Conservation (phyloP, 2,329 filamentous ascomycete genomes). For the Teratosphaeria zuluensis region DNA sequence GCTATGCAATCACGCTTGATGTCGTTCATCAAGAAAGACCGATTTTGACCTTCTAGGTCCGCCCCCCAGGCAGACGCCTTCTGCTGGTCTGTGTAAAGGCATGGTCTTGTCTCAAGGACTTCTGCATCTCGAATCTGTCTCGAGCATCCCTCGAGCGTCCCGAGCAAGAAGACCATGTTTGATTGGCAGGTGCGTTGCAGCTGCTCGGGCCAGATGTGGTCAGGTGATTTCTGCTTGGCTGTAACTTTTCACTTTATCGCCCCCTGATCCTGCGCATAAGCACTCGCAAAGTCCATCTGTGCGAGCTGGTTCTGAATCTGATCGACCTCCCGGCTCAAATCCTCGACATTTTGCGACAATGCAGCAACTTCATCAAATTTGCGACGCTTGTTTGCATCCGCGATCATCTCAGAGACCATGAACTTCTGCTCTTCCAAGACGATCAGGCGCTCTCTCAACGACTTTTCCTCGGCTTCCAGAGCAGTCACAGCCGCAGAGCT, state of each 20-base stretch:
- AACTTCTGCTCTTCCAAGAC: constrained; percentile 88
- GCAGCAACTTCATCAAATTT: constrained; percentile 82
- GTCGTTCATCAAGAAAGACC: too few species aligned
- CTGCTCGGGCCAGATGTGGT: too few species aligned
- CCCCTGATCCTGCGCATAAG: constrained; percentile 31
- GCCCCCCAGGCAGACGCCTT: too few species aligned
- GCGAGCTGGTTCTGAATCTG: constrained; percentile 24
- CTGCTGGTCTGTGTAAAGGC: too few species aligned
- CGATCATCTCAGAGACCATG: constrained; percentile 78
- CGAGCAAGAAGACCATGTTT: too few species aligned
- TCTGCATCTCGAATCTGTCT: too few species aligned
- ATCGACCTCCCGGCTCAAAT: constrained; percentile 70
- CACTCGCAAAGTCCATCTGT: constrained; percentile 29
- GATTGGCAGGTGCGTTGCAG: too few species aligned
- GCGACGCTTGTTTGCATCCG: constrained; percentile 61
- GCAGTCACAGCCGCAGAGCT: constrained; percentile 42
- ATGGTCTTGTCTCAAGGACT: too few species aligned
- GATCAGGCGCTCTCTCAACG: constrained; percentile 66
- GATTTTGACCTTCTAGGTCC: too few species aligned
- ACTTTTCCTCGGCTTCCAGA: constrained; percentile 74
- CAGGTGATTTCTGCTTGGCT: too few species aligned
- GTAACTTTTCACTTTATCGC: background rate
- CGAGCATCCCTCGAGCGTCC: too few species aligned
- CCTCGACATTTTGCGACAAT: constrained; percentile 69
- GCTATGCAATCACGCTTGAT: too few species aligned